Base-by-base conservation (phyloP, 768 basidiomycete species). In the Mycena polygramma region DNA sequence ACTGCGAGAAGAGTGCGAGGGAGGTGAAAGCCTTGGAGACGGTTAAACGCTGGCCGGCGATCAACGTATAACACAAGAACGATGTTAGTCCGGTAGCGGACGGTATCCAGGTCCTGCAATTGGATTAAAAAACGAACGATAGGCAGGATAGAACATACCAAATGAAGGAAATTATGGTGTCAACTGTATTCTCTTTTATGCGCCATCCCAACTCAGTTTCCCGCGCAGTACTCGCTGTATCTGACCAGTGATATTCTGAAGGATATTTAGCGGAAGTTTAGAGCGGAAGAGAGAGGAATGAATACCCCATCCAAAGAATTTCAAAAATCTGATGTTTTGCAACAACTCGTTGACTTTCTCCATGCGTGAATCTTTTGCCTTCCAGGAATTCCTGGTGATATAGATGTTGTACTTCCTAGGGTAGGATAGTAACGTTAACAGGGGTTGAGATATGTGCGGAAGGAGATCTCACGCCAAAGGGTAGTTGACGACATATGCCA, bases 11-110 rank as follows among this genome's bases (percentile, higher is more conserved):
- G 22, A 95, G 82, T 1, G 93, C 90, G 24, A 95, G 86, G 0
- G 94, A 87, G 0, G 94, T 94, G 81, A 95, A 95, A 0, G 94
- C 94, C 70, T 91, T 91, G 0, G 92, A 90, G 5, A 95, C 92
- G 0, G 93, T 94, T 22, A 95, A 79, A 26, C 83, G 85, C 70
- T 92, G 77, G 19, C 86, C 84, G 8, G 89, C 92, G 51, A 94
- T 81, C 24, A 92, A 79, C 10, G 93, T 92, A 73, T 90, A 93
- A 74, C 86, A 90, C 49, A 90, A 80, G 77, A 92, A 93, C 3
- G 90, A 85, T 6, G 82, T 80, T 14, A 92, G 82, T 14, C 91
- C 88, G 10, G 89, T 91, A 2, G 90, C 90, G 20, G 90, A 91
- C 24, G 91, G 91, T 74, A 92, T 88, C 91, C 91, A 93, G 26